Conservation (phyloP, 2,329 filamentous ascomycete species). For the Penicillium decumbens region DNA sequence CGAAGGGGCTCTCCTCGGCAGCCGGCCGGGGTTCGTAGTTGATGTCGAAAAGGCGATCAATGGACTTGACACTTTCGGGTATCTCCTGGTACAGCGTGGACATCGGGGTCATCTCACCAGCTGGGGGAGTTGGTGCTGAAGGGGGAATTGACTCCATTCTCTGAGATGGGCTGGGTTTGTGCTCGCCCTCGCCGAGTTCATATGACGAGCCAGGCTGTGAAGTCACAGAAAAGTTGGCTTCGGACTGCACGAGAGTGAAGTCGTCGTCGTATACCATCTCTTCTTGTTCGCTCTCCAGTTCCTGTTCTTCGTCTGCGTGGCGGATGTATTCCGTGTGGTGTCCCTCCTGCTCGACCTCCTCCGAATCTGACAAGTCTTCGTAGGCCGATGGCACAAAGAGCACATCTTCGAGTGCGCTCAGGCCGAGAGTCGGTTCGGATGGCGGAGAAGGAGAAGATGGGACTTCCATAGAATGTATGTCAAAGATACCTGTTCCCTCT, state of each 20-base stretch:
- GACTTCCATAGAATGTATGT: not conserved
- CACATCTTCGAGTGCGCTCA: constrained; percentile 3
- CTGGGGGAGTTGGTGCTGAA: constrained; percentile 20
- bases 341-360: not conserved
- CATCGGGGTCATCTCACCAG: constrained; percentile 2
- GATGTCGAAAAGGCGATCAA: constrained; percentile 23
- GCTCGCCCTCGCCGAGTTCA: constrained; percentile 16
- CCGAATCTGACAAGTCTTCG: not conserved
- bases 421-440: constrained; percentile 5
- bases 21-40: constrained; percentile 7
- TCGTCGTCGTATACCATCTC: constrained; percentile 18
- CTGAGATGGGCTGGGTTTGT: constrained; percentile 13
- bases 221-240: constrained; percentile 10
- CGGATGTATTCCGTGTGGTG: not conserved
- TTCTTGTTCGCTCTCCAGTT: constrained; percentile 13
- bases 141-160: constrained; percentile 15
- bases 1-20: constrained; percentile 10
- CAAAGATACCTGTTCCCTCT: not conserved
- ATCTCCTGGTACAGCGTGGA: not conserved
- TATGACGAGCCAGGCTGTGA: constrained; percentile 17
- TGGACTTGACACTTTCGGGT: constrained; percentile 22
- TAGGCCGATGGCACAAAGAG: not conserved
- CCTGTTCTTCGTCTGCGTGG: constrained; percentile 14
- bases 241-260: constrained; percentile 16
- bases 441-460: not conserved